Evolutionary conservation across 208 protist species (phyloP), one percentile per base, ranked within the genome.

Genomic region (Leishmania arabica): DNA sequence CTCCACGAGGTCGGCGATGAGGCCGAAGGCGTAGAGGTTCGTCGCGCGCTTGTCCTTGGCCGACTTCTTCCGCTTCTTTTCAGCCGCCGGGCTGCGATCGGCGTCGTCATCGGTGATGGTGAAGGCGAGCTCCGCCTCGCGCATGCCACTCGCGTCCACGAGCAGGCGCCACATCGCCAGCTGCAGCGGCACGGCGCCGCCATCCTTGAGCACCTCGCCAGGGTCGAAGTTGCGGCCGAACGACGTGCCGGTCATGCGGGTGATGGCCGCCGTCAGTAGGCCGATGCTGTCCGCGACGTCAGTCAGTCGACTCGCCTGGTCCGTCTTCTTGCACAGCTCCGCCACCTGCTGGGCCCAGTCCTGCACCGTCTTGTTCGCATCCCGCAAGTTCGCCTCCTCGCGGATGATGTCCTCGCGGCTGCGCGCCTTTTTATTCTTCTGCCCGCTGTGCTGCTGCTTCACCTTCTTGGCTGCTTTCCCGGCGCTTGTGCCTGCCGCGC

Each of bases 341-440:
- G 89, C 76, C 80, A 95, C 84, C 73, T 90, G 84, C 76, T 91
- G 84, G 24, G 60, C 78, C 79, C 83, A 88, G 56, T 90, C 84
- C 62, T 78, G 83, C 34, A 94, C 88, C 49, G 77, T 84, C 80
- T 79, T 83, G 77, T 90, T 91, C 42, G 92, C 92, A 21, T 90
- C 81, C 34, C 83, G 87, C 68, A 95, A 51, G 83, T 92, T 95
- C 13, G 85, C 79, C 81, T 89, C 84, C 78, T 95, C 92, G 53
- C 92, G 91, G 58, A 97, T 97, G 74, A 91, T 78, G 81, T 97
- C 94, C 53, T 95, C 91, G 75, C 92, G 92, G 79, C 89, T 93
- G 69, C 89, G 92, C 6, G 58, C 80, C 79, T 95, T 95, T 79
- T 93, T 90, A 78, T 95, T 95, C 24, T 86, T 82, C 85, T 97